Base-by-base conservation (phyloP, 306 rosid genomes). In the Trifolium fragiferum region DNA sequence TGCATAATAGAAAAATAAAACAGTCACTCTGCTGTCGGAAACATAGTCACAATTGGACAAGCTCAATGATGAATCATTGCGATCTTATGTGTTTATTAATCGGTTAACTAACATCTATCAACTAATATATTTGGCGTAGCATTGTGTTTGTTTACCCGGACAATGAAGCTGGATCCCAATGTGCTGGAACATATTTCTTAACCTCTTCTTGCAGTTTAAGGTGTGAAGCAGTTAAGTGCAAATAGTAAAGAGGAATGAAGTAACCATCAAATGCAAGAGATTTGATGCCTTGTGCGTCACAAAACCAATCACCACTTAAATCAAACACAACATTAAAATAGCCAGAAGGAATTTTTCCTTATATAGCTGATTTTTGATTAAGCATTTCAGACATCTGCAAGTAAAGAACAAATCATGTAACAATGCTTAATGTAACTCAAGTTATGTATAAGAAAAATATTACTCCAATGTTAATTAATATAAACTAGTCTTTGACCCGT, bases 281-380 rank as follows among this genome's bases (percentile, higher is more conserved):
- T 65, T 90, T 91, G 57, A 84, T 84, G 77, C 91, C 93, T 19
- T 92, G 84, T 74, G 87, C 96, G 74, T 94, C 98, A 13, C 87
- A 89, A 57, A 84, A 82, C 98, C 98, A 94, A 74, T 91, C 90
- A 23, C 98, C 98, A 83, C 80, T 89, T 59, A 91, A 83, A 70
- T 75, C 91, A 73, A 94, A 94, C 51, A 91, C 84, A 49, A 97
- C 85, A 70, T 91, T 94, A 23, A 91, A 85, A 84, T 83, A 91
- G 46, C 98, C 98, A 18, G 98, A 94, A 68, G 98, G 98, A 76
- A 94, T 83, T 88, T 94, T 94, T 64, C 97, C 98, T 82, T 87
- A 96, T 32, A 91, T 64, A 2, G 90, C 87, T 55, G 90, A 87
- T 85, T 82, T 91, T 81, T 94, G 98, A 76, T 94, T 94, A 23